Percentiles rank a stretch among this genome's conserved stretches.
These are phyloP conservation scores for Psidium guajava DNA, from an alignment of 345 rosid species.

Conservation along the genomic window DNA sequence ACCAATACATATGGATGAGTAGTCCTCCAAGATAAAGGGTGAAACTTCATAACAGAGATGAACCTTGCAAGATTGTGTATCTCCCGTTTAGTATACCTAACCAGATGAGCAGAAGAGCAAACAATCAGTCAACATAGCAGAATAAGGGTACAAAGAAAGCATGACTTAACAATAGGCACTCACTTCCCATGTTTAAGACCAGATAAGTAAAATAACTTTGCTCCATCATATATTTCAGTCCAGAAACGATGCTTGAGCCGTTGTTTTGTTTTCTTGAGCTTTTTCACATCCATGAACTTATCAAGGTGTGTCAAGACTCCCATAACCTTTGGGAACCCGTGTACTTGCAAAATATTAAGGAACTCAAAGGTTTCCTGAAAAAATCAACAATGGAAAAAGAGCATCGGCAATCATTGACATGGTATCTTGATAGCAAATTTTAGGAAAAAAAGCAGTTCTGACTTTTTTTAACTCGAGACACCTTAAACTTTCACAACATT, in stretches of 20 bases:
- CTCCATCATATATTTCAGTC: constrained; percentile 87
- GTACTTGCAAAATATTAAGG: constrained; percentile 88
- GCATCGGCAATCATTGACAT: not conserved
- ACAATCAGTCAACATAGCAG: not conserved
- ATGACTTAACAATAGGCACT: constrained; percentile 12
- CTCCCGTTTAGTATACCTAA: constrained; percentile 79
- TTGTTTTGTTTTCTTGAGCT: constrained; percentile 77
- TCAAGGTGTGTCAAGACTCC: constrained; percentile 98
- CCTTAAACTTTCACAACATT: not conserved
- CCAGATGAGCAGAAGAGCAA: not conserved
- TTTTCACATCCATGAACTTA: constrained; percentile 82
- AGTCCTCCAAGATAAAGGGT: constrained; percentile 76
- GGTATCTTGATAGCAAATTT: not conserved
- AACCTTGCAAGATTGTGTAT: constrained; percentile 76
- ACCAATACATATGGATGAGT: constrained; percentile 86
- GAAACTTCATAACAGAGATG: constrained; percentile 67
- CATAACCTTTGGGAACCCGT: constrained; percentile 91
- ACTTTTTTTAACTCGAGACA: not conserved
- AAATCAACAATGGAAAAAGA: not conserved
- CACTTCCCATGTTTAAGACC: constrained; percentile 86
- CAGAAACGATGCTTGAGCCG: constrained; percentile 94
- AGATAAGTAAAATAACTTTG: constrained; percentile 83
- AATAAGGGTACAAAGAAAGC: not conserved
- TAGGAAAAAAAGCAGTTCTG: not conserved
- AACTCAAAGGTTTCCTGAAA: constrained; percentile 92